These are phyloP conservation scores for Aspergillus bombycis DNA, from an alignment of 2,329 filamentous ascomycete species.

Conservation along the genomic window DNA sequence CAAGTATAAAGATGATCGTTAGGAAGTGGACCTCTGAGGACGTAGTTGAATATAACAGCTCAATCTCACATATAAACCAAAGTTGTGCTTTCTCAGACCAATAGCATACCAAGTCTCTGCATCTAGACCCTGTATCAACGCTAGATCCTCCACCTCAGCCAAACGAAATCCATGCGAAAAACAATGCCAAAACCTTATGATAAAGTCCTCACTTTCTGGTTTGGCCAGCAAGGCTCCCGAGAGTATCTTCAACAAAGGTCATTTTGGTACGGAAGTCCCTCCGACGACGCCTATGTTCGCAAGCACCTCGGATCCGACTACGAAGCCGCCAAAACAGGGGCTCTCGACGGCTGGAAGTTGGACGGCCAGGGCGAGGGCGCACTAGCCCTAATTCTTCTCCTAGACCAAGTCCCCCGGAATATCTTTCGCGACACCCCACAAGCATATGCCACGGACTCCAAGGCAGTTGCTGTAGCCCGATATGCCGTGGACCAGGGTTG, in stretches of 20 bases:
- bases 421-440: conserved; percentile 36
- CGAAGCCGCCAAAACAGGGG: conserved; percentile 22
- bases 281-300: conserved; percentile 27
- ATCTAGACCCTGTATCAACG: too few relatives aligned
- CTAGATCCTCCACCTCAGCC: too few relatives aligned
- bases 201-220: conserved; percentile 31
- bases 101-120: too few relatives aligned
- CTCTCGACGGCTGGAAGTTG: conserved; percentile 24
- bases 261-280: conserved; percentile 26
- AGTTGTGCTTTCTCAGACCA: too few relatives aligned
- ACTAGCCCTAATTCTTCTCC: conserved; percentile 41
- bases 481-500: conserved; percentile 31
- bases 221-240: conserved; percentile 21
- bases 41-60: too few relatives aligned
- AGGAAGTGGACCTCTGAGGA: too few relatives aligned
- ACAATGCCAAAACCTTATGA: conserved; percentile 19
- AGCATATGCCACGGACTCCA: conserved; percentile 35
- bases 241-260: conserved; percentile 25
- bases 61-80: too few relatives aligned
- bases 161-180: background rate
- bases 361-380: conserved; percentile 27
- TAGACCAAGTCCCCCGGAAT: conserved; percentile 45
- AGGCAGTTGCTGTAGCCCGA: conserved; percentile 31
- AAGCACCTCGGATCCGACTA: conserved; percentile 22
- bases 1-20: too few relatives aligned